Evolutionary conservation across 371 early-diverging fungal species (phyloP).

Genomic region (Rhizopus arrhizus): DNA sequence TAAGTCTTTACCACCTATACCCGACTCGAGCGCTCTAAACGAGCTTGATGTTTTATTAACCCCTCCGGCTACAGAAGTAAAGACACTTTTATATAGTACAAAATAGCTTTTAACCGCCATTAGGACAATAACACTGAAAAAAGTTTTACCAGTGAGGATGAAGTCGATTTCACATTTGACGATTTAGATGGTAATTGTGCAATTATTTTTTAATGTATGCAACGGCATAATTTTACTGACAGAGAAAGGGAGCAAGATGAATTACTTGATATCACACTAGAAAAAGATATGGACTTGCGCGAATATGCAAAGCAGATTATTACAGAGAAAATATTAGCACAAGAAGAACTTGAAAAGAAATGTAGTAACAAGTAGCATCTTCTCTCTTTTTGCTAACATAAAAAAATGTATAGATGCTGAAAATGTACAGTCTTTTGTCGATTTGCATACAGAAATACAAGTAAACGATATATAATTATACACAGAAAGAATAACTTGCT

Average conservation of each 20-base stretch:
- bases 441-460: constrained; percentile 73
- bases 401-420: constrained; percentile 58
- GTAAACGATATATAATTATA: constrained; percentile 24
- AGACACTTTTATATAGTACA: not conserved
- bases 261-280: constrained; percentile 76
- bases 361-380: constrained; percentile 50
- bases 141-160: constrained; percentile 29
- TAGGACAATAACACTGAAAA: constrained; percentile 11
- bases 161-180: constrained; percentile 52
- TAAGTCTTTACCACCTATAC: constrained; percentile 24
- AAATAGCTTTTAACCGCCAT: not conserved
- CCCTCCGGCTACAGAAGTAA: not conserved
- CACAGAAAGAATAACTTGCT: not conserved
- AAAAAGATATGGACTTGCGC: constrained; percentile 85
- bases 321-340: constrained; percentile 67
- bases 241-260: constrained; percentile 63
- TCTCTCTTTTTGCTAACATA: not conserved
- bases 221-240: too few relatives aligned
- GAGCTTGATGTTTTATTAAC: constrained; percentile 40
- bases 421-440: constrained; percentile 68
- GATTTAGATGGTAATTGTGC: constrained; percentile 55
- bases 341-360: constrained; percentile 72
- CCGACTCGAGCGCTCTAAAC: constrained; percentile 21
- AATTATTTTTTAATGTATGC: too few relatives aligned
- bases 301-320: constrained; percentile 82